Base-by-base conservation (phyloP, 2,329 filamentous ascomycete genomes). In the Fusarium cicatricum region DNA sequence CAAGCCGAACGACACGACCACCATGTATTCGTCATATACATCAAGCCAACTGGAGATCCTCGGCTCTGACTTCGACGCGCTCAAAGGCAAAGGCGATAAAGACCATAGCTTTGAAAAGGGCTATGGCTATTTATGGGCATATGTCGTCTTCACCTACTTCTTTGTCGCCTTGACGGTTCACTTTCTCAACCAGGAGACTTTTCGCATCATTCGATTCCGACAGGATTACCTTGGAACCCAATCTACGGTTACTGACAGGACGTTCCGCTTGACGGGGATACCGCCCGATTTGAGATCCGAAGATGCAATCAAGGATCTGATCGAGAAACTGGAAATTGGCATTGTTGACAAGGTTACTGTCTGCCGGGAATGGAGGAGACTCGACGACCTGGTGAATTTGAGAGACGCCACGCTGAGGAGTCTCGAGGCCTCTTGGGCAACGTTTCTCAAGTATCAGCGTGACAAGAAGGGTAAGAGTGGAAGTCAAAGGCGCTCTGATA, bases 201-300 rank as follows among this genome's bases (percentile, higher is more conserved):
- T 89, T 64, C 89, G 87, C 55, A 89, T 99, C 46, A 96, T 98
- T 62, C 85, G 88, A 52, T 85, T 94, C 26, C 83, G 95, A 19
- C 95, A 99, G 73, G 87, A 92, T 54, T 99, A 97, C 71, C 82
- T 99, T 10, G 95, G 95, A 11, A 92, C 89, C 17, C 94, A 98
- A 74, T 93, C 90, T 0, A 98, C 94, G n/a, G 86, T 97, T 45
- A 98, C 95, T 2, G 95, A 99, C 75, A 87, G 93, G 28, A 99
- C 95, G 0, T 93, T 99, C 68, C 88, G 92, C 19, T 78, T 99
- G 15, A 95, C 94, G 0, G 94, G 94, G 0, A 94, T 99, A 17
- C 95, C 96, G 0, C 71, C 75, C 4, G 87, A 94, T 19, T 77
- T 98, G 55, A 85, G 91, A 52, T 90, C 90, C 0, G 94, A 98